Evolutionary conservation across 106 monocot genomes (phyloP).

Genomic region (Phalaenopsis equestris): DNA sequence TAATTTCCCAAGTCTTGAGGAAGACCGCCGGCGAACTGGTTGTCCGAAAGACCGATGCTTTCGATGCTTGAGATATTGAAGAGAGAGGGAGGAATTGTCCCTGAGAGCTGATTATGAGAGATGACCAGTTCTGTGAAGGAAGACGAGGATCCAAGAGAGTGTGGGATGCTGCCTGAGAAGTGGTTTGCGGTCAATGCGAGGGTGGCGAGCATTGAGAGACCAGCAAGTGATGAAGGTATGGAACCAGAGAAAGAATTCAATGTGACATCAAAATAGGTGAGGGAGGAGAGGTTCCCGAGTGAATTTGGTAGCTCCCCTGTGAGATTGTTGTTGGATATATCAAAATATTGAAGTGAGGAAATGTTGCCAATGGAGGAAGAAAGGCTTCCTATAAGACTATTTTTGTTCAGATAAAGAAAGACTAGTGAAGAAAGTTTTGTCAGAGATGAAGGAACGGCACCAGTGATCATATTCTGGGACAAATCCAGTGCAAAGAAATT

Average conservation of each 20-base stretch:
- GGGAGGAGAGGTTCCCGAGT: conserved; percentile 25
- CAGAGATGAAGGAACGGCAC: conserved; percentile 4
- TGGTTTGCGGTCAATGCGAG: conserved; percentile 7
- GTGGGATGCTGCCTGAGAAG: conserved; percentile 9
- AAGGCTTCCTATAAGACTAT: not conserved
- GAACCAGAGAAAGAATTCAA: conserved; percentile 14
- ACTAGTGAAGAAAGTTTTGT: not conserved
- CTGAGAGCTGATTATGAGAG: conserved; percentile 4
- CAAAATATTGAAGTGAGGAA: not conserved
- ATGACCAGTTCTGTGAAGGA: not conserved
- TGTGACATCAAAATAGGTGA: conserved; percentile 1
- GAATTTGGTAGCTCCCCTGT: not conserved
- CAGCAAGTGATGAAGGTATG: conserved; percentile 12
- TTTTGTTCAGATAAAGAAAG: not conserved
- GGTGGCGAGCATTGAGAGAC: not conserved
- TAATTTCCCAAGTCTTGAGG: conserved; percentile 11
- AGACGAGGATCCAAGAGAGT: not conserved
- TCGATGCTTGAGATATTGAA: not conserved
- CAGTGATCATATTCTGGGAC: conserved; percentile 4
- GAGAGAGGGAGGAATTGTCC: conserved; percentile 10
- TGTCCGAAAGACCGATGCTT: conserved; percentile 5
- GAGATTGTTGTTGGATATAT: not conserved
- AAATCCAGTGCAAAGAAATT: not conserved
- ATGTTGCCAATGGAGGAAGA: not conserved
- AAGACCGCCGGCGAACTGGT: conserved; percentile 18